These are phyloP conservation scores for Fusarium azukiicola DNA, from an alignment of 2,329 filamentous ascomycete genomes.

Conservation along the genomic window DNA sequence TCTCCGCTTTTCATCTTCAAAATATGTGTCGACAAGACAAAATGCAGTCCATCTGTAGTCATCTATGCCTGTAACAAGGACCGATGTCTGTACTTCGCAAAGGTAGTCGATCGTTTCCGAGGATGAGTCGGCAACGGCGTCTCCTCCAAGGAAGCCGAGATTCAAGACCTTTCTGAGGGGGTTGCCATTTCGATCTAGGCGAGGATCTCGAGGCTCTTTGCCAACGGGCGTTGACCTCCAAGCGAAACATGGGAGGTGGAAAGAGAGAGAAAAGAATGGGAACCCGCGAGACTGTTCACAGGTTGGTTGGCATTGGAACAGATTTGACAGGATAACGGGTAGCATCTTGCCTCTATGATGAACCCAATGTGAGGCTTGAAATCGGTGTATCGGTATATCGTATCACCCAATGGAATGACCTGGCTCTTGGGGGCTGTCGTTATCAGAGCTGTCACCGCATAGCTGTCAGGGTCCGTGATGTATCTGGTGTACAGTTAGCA, in stretches of 20 bases:
- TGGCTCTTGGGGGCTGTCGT: not conserved
- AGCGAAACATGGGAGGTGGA: constrained; percentile 3
- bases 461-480: not conserved
- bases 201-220: not conserved
- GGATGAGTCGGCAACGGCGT: no score
- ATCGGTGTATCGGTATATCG: not conserved
- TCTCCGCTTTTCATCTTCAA: not conserved
- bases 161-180: accelerated
- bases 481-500: not conserved
- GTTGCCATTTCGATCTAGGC: accelerated
- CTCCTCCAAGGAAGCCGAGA: constrained; percentile 6
- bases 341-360: not conserved
- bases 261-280: constrained; percentile 15
- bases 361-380: not conserved
- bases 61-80: not conserved
- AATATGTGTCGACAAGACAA: constrained; percentile 36
- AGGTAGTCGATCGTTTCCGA: not conserved
- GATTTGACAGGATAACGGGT: constrained; percentile 5
- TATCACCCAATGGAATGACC: not conserved
- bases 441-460: not conserved
- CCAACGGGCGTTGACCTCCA: not conserved
- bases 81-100: constrained; percentile 31
- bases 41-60: constrained; percentile 14
- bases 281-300: constrained; percentile 22
- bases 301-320: not conserved